These are phyloP conservation scores for Euryodendron excelsum DNA, from an alignment of 148 eudicot species.

Conservation along the genomic window DNA sequence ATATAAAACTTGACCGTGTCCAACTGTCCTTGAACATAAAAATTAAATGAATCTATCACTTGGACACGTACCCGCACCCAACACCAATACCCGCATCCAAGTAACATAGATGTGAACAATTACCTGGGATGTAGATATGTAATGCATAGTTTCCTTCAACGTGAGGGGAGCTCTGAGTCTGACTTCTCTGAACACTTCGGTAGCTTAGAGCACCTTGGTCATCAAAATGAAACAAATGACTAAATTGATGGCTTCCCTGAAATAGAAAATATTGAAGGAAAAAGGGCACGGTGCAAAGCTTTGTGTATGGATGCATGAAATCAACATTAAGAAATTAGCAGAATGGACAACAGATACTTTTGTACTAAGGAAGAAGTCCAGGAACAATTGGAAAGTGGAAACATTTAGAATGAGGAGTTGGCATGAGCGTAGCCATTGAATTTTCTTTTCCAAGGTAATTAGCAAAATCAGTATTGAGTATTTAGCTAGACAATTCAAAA, in stretches of 20 bases:
- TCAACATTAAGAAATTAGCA: background rate
- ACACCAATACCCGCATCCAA: too few relatives aligned
- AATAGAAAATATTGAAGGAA: background rate
- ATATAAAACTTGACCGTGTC: too few relatives aligned
- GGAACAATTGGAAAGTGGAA: background rate
- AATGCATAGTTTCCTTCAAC: slow-evolving; percentile 83
- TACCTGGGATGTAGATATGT: slow-evolving; percentile 89
- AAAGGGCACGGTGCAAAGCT: background rate
- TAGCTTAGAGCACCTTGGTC: slow-evolving; percentile 40
- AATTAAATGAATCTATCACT: too few relatives aligned
- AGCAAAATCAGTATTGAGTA: too few relatives aligned
- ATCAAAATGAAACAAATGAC: too few relatives aligned
- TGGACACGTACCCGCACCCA: too few relatives aligned
- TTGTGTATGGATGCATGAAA: background rate
- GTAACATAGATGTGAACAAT: too few relatives aligned
- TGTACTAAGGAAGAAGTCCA: background rate
- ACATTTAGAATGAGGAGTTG: too few relatives aligned
- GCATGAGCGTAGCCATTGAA: background rate
- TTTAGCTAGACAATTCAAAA: background rate
- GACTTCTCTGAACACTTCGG: slow-evolving; percentile 34
- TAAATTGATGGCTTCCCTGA: too few relatives aligned
- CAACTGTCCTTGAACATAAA: too few relatives aligned
- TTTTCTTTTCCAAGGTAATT: too few relatives aligned
- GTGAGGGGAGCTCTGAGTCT: slow-evolving; percentile 84
- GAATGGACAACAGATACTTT: background rate